Evolutionary conservation across 768 basidiomycete species (phyloP), one percentile per base, ranked within the genome.

Genomic region (Pleurotus citrinopileatus): DNA sequence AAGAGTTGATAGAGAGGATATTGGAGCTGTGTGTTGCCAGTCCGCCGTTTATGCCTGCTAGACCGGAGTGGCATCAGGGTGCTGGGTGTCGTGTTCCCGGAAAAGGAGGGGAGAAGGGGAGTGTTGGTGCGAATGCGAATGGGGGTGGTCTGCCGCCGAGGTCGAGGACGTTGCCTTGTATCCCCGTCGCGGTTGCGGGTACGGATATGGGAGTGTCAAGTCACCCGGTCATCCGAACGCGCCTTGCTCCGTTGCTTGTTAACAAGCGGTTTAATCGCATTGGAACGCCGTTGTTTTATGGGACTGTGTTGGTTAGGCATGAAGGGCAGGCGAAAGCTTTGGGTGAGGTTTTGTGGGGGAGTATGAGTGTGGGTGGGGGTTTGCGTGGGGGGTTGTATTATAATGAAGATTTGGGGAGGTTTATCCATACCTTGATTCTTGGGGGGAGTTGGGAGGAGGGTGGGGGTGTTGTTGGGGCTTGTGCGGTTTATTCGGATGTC

Each of bases 231-330:
- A 47, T 47, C 7, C 45, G 48, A 42, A 61, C 66, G 26, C 66
- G 66, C 12, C 61, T 68, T 15, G 70, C 79, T 3, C 72, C 77
- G 0, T 74, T 87, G 13, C 75, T 80, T 48, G 79, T 82, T 42
- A 84, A 68, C 46, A 75, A 66, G 34, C 61, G 68, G 20, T 82
- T 85, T 68, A 65, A 74, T 40, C 76, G 86, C 55, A 84, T 87
- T 55, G 75, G 73, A 1, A 75, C 76, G 0, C 84, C 84, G 1
- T 71, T 84, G 10, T 73, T 82, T 57, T 86, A 86, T 70, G 71
- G 78, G 61, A 72, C 74, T 38, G 56, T 87, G 38, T 70, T 72
- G 59, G 61, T 87, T 42, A 67, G 63, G 32, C 70, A 77, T 0
- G 56, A 72, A 0, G 29, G 48, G 9, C 77, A 83, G 20, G 67